Evolutionary conservation across 1,284 basidiomycete species (phyloP), one percentile per base, ranked within the genome.

Genomic region (Papiliotrema flavescens): DNA sequence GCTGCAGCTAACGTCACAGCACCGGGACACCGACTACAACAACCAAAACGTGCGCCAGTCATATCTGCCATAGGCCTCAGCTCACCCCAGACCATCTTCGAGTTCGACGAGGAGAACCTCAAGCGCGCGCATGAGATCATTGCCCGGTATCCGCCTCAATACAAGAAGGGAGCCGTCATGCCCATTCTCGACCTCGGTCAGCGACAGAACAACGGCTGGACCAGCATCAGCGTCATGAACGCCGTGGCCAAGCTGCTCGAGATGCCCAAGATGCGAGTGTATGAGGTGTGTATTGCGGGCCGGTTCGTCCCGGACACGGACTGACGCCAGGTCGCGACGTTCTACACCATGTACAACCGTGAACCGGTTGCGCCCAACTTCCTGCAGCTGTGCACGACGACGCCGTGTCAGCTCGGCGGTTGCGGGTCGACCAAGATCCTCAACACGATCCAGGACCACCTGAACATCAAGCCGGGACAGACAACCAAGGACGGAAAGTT

Each of bases 321-420:
- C n/a, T n/a, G n/a, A n/a, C n/a, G n/a, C 23, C 52, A 70, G 69
- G 96, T 99, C 49, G 95, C 96, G 14, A 96, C 93, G 13, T 98
- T 98, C 80, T 98, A 98, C 79, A 98, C 95, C 64, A 98, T 98
- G 95, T 98, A 92, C 81, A 96, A 95, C 80, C 84, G 90, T 48
- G 93, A 96, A 77, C 96, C 95, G 7, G 92, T 98, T 56, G 95
- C 93, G 51, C 81, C 90, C 70, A 83, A 96, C 78, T 97, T 98
- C 71, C 85, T 99, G 32, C 95, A 98, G 79, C 89, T 98, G 54
- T 99, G 96, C 83, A 98, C 96, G 39, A 98, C 95, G 37, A 98
- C 96, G 11, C 95, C 95, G 19, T 98, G 96, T 80, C 94, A 95
- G 88, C 83, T 99, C 46, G 87, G 89, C 51, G 95, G 95, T 48